Base-by-base conservation (phyloP, 345 rosid genomes). In the Brassica juncea region DNA sequence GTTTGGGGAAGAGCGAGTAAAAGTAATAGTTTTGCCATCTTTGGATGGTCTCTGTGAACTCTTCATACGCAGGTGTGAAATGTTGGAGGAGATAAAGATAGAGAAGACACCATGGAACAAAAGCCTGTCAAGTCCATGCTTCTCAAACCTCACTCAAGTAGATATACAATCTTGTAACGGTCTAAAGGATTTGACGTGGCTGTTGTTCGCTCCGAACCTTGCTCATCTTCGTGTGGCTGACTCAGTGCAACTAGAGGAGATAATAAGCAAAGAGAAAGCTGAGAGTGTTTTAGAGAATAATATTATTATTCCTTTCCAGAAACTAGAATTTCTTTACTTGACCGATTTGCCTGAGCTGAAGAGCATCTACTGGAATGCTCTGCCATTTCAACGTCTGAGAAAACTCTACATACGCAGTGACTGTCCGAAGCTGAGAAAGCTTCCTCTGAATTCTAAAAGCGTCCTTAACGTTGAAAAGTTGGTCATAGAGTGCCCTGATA, bases 181-280 rank as follows among this genome's bases (percentile, higher is more conserved):
- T 31, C 23, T 74, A 1, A 80, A 49, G 70, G 82, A 80, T 37
- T 60, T 74, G 74, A 73, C 79, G 67, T 78, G 59, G 82, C 52
- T 80, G 21, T 4, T 80, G 69, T 54, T 59, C 21, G 75, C 79
- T 31, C 74, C 74, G 0, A 74, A 74, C 42, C 58, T 14, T 52
- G 5, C 21, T 52, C 1, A 0, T 52, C 58, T 52, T 52, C 2
- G 4, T 5, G 57, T 49, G 16, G 2, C 1, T 4, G 19, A 5
- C 2, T 52, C 58, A 15, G 23, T 2, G 23, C 23, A 54, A 55
- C 47, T 72, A 30, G 35, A 78, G 31, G 67, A 66, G 2, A 66
- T 78, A 27, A 78, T 78, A 72, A 78, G 72, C 52, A 16, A 42
- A 39, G 70, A 66, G 70, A 66, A 66, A 35, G 52, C 70, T 9